Evolutionary conservation across 2,329 filamentous ascomycete species (phyloP).

Genomic region (Colletotrichum orchidophilum): DNA sequence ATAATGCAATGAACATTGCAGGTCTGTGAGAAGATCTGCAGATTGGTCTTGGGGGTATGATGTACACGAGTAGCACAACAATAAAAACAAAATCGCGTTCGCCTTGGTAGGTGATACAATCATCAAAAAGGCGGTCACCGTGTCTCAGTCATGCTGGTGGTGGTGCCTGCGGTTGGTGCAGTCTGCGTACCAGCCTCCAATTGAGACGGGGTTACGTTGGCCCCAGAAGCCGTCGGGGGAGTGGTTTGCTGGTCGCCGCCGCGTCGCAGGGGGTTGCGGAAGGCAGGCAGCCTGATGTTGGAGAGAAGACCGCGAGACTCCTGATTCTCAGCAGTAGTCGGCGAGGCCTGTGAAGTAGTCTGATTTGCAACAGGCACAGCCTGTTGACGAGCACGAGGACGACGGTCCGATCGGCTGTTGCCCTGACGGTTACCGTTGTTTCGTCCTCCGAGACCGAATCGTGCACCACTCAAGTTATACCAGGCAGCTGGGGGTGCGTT

Average conservation of each 20-base stretch:
- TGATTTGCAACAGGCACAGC: not conserved
- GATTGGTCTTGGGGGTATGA: constrained; percentile 27
- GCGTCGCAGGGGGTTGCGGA: constrained; percentile 36
- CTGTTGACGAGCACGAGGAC: constrained; percentile 23
- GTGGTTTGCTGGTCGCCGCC: constrained; percentile 34
- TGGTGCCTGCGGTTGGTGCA: constrained; percentile 16
- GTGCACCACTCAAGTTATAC: constrained; percentile 44
- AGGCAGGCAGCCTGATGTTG: constrained; percentile 31
- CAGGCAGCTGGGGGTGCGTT: constrained; percentile 51
- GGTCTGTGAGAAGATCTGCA: constrained; percentile 30
- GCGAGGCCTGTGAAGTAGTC: constrained; percentile 3
- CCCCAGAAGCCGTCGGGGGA: constrained; percentile 38
- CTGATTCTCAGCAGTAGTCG: constrained; percentile 19
- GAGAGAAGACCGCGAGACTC: constrained; percentile 31
- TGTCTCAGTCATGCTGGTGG: constrained; percentile 14
- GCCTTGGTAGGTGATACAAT: not conserved
- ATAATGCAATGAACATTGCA: constrained; percentile 23
- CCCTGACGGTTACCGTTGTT: constrained; percentile 23
- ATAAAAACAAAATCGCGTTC: constrained; percentile 23
- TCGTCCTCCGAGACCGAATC: constrained; percentile 29
- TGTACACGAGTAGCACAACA: constrained; percentile 31
- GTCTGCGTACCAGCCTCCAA: constrained; percentile 54
- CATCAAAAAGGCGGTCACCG: not conserved
- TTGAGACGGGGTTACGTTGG: constrained; percentile 55
- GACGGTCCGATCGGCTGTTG: constrained; percentile 23